Percentiles rank a stretch among this genome's conserved stretches.
Evolutionary conservation across 2,329 filamentous ascomycete genomes (phyloP).

Genomic region (Penicillium paneum): DNA sequence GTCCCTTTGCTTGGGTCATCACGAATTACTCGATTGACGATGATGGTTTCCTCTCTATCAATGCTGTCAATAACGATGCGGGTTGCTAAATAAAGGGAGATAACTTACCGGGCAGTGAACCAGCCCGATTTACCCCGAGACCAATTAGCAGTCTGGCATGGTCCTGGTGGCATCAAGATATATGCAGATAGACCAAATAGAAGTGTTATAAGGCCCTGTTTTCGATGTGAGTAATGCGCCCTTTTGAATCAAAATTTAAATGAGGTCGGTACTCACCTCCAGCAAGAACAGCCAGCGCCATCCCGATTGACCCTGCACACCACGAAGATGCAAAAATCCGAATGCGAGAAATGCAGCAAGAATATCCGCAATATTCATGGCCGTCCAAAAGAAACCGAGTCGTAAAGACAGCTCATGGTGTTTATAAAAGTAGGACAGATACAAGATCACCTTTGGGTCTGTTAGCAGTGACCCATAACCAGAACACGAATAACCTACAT

Average conservation of each 20-base stretch:
- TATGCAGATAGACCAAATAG: slow-evolving; percentile 26
- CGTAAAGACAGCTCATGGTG: slow-evolving; percentile 59
- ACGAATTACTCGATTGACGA: slow-evolving; percentile 59
- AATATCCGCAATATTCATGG: slow-evolving; percentile 42
- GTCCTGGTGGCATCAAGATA: slow-evolving; percentile 58
- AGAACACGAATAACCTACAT: slow-evolving; percentile 37
- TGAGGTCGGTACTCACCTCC: slow-evolving; percentile 27
- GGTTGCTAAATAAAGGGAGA: neutral
- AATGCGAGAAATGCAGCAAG: slow-evolving; percentile 45
- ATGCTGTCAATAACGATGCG: neutral
- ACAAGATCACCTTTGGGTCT: slow-evolving; percentile 37
- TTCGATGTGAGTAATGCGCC: slow-evolving; percentile 23
- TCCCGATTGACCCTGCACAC: slow-evolving; percentile 29
- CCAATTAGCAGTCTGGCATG: slow-evolving; percentile 53
- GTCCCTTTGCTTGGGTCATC: slow-evolving; percentile 54
- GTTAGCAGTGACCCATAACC: neutral
- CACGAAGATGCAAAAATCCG: slow-evolving; percentile 37
- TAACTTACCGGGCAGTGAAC: slow-evolving; percentile 54
- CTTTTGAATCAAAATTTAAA: neutral
- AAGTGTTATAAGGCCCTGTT: slow-evolving; percentile 24
- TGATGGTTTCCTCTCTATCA: slow-evolving; percentile 58
- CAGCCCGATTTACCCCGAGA: slow-evolving; percentile 50
- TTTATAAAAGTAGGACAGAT: slow-evolving; percentile 70
- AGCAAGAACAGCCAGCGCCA: slow-evolving; percentile 39
- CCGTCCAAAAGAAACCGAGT: slow-evolving; percentile 27